These are phyloP conservation scores for Neophaeococcomyces mojaviensis DNA, from an alignment of 2,329 filamentous ascomycete species.

Conservation along the genomic window DNA sequence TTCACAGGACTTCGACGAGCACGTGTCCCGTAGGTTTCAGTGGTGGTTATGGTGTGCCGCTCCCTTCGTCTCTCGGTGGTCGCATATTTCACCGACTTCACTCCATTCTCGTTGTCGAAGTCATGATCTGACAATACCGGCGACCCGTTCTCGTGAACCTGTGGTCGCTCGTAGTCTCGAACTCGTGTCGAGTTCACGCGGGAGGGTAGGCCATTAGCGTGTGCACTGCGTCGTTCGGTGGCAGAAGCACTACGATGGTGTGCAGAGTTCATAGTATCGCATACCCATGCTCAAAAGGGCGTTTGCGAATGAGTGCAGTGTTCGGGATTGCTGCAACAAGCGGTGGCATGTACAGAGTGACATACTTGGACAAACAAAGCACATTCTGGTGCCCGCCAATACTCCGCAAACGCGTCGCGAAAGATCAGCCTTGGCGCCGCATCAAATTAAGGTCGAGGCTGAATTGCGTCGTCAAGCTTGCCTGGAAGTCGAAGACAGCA, in stretches of 20 bases:
- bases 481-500: conserved; percentile 1
- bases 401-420: no score
- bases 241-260: conserved; percentile 24
- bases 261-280: conserved; percentile 18
- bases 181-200: conserved; percentile 22
- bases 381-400: conserved; percentile 36
- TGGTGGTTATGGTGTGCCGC: conserved; percentile 30
- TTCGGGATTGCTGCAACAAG: not conserved
- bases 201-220: conserved; percentile 14
- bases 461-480: no score
- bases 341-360: not conserved
- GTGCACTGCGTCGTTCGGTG: conserved; percentile 19
- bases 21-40: conserved; percentile 35
- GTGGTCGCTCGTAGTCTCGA: conserved; percentile 17
- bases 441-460: no score
- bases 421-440: no score
- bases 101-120: conserved; percentile 16
- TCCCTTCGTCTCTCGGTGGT: conserved; percentile 24
- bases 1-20: conserved; percentile 46
- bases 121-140: conserved; percentile 14
- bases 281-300: not conserved
- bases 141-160: conserved; percentile 15
- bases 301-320: not conserved
- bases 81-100: conserved; percentile 11
- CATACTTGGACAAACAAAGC: not conserved